Evolutionary conservation across 805 yeast genomes (phyloP).

Genomic region (Hanseniaspora vineae): DNA sequence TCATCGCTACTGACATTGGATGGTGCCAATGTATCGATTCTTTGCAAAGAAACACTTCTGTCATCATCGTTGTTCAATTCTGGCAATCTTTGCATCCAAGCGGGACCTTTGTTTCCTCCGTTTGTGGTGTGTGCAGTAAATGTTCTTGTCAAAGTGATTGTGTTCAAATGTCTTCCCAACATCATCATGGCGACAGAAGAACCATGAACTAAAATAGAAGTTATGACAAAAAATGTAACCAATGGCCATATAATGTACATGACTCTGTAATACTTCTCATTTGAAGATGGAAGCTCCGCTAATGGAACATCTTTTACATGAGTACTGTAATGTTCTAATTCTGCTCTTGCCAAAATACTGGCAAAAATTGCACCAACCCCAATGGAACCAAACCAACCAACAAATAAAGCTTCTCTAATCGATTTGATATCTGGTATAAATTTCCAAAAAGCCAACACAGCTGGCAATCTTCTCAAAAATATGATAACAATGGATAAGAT

Average conservation of each 20-base stretch:
- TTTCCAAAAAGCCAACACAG: constrained; percentile 60
- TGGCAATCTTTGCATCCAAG: constrained; percentile 82
- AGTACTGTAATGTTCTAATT: constrained; percentile 41
- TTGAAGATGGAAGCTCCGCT: constrained; percentile 71
- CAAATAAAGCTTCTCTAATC: constrained; percentile 89
- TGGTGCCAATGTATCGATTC: constrained; percentile 58
- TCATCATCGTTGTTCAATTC: constrained; percentile 37
- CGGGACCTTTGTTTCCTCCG: constrained; percentile 36
- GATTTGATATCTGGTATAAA: constrained; percentile 76
- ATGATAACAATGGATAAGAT: constrained; percentile 62
- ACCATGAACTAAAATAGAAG: constrained; percentile 83
- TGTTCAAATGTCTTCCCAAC: constrained; percentile 75
- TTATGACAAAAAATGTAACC: constrained; percentile 62
- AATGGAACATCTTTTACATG: constrained; percentile 54
- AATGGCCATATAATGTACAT: constrained; percentile 71
- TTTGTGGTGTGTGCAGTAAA: constrained; percentile 61
- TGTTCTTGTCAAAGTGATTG: constrained; percentile 87
- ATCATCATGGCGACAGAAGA: constrained; percentile 58
- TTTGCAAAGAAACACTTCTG: constrained; percentile 66
- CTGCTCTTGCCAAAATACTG: constrained; percentile 62
- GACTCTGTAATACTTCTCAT: constrained; percentile 59
- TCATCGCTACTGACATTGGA: constrained; percentile 1
- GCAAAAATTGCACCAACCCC: constrained; percentile 92
- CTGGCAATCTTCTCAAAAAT: constrained; percentile 71
- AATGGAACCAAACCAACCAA: constrained; percentile 94